phyloP scores from a whole-genome alignment of 495 filamentous ascomycete species.

The Cudoniella acicularis region DNA sequence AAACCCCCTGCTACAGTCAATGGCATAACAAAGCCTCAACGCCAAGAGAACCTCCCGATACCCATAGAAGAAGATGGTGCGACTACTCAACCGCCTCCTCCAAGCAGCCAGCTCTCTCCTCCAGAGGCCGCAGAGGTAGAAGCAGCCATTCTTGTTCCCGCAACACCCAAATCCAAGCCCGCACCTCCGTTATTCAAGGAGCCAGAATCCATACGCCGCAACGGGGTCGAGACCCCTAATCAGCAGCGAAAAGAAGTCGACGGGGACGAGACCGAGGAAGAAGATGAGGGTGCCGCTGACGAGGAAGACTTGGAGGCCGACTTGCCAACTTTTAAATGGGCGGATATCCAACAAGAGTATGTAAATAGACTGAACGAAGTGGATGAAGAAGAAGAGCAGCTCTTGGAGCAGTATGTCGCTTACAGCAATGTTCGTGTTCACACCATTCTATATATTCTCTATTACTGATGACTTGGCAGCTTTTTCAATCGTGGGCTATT shows the following conservation, averaged over 20 bases:
- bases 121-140: neutral
- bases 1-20: neutral
- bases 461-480: no score
- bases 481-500: no score
- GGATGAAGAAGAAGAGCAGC: slow-evolving; percentile 53
- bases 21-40: neutral
- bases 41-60: neutral
- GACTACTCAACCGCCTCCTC: neutral
- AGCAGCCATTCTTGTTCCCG: neutral
- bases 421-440: no score
- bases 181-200: neutral
- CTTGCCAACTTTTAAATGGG: slow-evolving; percentile 55
- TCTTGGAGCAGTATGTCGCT: no score
- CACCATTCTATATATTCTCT: no score
- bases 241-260: neutral
- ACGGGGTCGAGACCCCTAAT: neutral
- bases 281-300: neutral
- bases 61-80: neutral
- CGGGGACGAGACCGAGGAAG: neutral
- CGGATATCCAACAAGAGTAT: slow-evolving; percentile 62
- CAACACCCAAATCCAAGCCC: neutral
- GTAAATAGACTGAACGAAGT: slow-evolving; percentile 55
- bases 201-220: neutral
- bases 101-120: neutral
- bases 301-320: neutral